phyloP scores from a whole-genome alignment of 495 filamentous ascomycete genomes.

The Neurospora sp. region DNA sequence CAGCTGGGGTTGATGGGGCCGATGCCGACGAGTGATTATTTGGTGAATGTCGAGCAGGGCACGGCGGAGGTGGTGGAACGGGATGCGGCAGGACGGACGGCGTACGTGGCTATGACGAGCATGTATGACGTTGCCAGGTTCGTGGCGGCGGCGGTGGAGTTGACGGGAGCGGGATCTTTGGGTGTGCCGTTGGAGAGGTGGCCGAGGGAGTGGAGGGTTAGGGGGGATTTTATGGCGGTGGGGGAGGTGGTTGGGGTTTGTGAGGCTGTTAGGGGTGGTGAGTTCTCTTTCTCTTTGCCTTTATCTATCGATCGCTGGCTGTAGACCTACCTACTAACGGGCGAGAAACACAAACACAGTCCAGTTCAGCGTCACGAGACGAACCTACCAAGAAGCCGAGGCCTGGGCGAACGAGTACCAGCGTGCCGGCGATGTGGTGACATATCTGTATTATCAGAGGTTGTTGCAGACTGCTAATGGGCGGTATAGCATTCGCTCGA shows the following conservation, averaged over 20 bases:
- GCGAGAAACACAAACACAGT: slow-evolving; percentile 11
- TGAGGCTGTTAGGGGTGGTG: slow-evolving; percentile 31
- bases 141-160: slow-evolving; percentile 49
- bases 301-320: no score
- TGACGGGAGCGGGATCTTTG: slow-evolving; percentile 14
- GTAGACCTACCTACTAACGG: no score
- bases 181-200: slow-evolving; percentile 34
- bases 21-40: slow-evolving; percentile 39
- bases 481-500: slow-evolving; percentile 34
- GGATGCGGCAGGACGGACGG: slow-evolving; percentile 34
- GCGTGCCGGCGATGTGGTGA: slow-evolving; percentile 23
- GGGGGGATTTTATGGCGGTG: slow-evolving; percentile 49
- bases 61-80: slow-evolving; percentile 48
- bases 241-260: slow-evolving; percentile 38
- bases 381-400: slow-evolving; percentile 32
- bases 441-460: slow-evolving; percentile 32
- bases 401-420: slow-evolving; percentile 30
- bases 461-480: slow-evolving; percentile 41
- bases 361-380: slow-evolving; percentile 27
- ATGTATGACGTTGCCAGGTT: slow-evolving; percentile 57
- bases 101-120: slow-evolving; percentile 54
- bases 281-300: slow-evolving; percentile 4
- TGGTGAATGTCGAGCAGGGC: slow-evolving; percentile 49
- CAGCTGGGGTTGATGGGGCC: slow-evolving; percentile 37
- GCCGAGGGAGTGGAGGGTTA: slow-evolving; percentile 58